phyloP scores from a whole-genome alignment of 306 rosid species.

The Myrica gale region DNA sequence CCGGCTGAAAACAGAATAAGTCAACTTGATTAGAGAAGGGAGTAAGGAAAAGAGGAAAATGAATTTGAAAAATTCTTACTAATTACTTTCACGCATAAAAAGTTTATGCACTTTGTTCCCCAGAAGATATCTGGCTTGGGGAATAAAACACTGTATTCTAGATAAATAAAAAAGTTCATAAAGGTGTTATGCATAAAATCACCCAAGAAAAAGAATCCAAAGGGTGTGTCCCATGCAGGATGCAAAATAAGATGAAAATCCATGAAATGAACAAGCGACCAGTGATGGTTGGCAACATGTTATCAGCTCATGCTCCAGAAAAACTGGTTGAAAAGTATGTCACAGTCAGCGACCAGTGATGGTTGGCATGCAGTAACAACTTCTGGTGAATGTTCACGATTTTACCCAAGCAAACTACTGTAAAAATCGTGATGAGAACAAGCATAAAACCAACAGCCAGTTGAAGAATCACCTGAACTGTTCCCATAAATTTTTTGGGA shows the following conservation, averaged over 20 bases:
- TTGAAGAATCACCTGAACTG: constrained; percentile 77
- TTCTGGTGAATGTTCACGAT: background rate
- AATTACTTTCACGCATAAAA: background rate
- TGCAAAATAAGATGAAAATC: background rate
- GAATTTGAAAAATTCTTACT: background rate
- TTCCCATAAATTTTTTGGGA: constrained; percentile 95
- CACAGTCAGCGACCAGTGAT: background rate
- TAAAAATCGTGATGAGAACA: constrained; percentile 18
- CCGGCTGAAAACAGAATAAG: constrained; percentile 63
- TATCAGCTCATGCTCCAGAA: background rate
- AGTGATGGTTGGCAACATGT: too few species aligned
- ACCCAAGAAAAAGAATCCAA: background rate
- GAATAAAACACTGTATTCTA: background rate
- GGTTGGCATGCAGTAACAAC: background rate
- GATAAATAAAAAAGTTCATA: background rate
- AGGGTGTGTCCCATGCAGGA: background rate
- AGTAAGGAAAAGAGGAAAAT: background rate
- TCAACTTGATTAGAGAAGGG: constrained; percentile 29
- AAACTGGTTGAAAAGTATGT: background rate
- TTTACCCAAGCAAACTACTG: background rate
- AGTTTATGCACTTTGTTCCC: background rate
- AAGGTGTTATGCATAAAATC: background rate
- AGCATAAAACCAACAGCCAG: constrained; percentile 25
- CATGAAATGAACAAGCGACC: constrained; percentile 5
- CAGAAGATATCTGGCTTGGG: background rate